Base-by-base conservation (phyloP, 257 asterid species). In the Przewalskia tangutica region DNA sequence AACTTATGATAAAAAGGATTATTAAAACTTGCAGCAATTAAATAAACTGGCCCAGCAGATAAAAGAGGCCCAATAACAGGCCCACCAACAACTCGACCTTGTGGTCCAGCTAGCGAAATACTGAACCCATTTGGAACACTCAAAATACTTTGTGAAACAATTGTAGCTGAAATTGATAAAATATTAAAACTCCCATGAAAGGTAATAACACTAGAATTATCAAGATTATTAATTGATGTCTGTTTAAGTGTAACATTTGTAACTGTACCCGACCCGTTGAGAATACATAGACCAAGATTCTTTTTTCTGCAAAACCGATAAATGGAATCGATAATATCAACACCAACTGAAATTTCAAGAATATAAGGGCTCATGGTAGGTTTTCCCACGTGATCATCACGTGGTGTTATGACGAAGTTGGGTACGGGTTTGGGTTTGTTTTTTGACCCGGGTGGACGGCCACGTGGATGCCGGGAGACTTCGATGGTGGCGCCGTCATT, bases 41-140 rank as follows among this genome's bases (percentile, higher is more conserved):
- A 86, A 55, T 84, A 90, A 0, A 92, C 84, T 5, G 97, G 88
- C 14, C 91, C 93, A 5, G 92, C 95, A 1, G 97, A 76, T 8
- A 86, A 62, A 77, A 94, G 66, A 0, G 95, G 93, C 3, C 98
- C 97, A 44, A 89, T 91, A 3, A 94, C 98, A 4, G 84, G 63
- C 0, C 98, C 98, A 7, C 97, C 98, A 3, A 92, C 91, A 12
- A 94, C 91, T 79, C 90, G 97, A n/a, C 97, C 98, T 77, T 91
- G 97, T 6, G 98, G 97, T 0, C 97, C 98, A 20, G 94, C 93
- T 3, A 92, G 68, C 0, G 93, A 86, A 0, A 94, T 85, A 2
- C 91, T 86, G 84, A 94, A 94, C n/a, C 87, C 91, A 42, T 83
- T 84, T 4, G 77, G 83, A 5, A 82, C 23, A 16, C 75, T 71